Evolutionary conservation across 495 filamentous ascomycete species (phyloP).

Genomic region (Penicillium parvum): DNA sequence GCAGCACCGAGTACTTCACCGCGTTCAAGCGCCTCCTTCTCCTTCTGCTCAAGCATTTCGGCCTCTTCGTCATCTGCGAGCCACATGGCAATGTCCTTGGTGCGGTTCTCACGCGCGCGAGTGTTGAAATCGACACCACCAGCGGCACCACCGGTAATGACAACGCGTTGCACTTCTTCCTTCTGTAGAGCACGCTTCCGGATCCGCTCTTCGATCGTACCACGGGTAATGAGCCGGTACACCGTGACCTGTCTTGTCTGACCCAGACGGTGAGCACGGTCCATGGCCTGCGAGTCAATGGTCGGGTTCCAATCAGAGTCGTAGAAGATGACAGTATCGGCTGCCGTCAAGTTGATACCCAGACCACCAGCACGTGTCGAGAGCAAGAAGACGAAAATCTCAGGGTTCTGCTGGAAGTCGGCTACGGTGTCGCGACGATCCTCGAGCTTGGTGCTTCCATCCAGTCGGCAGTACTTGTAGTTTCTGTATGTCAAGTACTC

Average conservation of each 20-base stretch:
- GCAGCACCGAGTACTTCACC: slow-evolving; percentile 45
- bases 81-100: slow-evolving; percentile 96
- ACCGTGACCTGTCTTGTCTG: slow-evolving; percentile 96
- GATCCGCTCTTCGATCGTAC: slow-evolving; percentile 97
- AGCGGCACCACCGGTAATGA: slow-evolving; percentile 86
- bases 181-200: slow-evolving; percentile 97
- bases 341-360: slow-evolving; percentile 93
- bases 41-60: slow-evolving; percentile 82
- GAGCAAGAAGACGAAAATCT: slow-evolving; percentile 95
- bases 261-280: slow-evolving; percentile 94
- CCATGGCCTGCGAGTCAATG: slow-evolving; percentile 98
- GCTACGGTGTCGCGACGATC: slow-evolving; percentile 94
- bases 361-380: slow-evolving; percentile 95
- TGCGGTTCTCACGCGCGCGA: slow-evolving; percentile 80
- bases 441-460: slow-evolving; percentile 97
- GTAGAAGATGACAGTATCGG: slow-evolving; percentile 97
- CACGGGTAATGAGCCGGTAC: slow-evolving; percentile 93
- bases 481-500: slow-evolving; percentile 98
- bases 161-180: slow-evolving; percentile 97
- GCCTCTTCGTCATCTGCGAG: slow-evolving; percentile 93
- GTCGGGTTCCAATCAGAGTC: slow-evolving; percentile 99
- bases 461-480: slow-evolving; percentile 95
- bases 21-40: slow-evolving; percentile 69
- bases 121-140: slow-evolving; percentile 91
- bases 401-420: slow-evolving; percentile 88